These are phyloP conservation scores for Taphrina sp. DNA, from an alignment of 1,139 yeast species.

Conservation along the genomic window DNA sequence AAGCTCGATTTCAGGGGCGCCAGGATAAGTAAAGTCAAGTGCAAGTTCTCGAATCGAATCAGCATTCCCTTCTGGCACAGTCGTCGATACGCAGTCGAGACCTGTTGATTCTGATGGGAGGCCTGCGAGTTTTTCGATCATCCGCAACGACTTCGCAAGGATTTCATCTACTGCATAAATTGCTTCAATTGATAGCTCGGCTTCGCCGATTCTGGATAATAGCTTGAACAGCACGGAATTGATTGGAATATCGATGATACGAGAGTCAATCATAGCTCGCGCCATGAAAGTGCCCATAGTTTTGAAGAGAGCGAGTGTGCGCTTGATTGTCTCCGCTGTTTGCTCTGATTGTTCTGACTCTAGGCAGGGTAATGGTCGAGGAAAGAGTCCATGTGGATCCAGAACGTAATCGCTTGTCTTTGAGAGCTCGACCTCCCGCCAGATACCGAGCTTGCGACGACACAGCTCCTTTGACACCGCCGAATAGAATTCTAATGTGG, in stretches of 20 bases:
- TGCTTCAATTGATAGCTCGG: slow-evolving; percentile 47
- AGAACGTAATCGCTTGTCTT: slow-evolving; percentile 49
- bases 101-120: slow-evolving; percentile 38
- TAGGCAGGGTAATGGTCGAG: slow-evolving; percentile 55
- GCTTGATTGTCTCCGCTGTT: not conserved
- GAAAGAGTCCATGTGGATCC: slow-evolving; percentile 63
- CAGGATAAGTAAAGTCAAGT: slow-evolving; percentile 73
- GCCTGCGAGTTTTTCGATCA: slow-evolving; percentile 50
- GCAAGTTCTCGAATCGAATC: slow-evolving; percentile 55
- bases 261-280: slow-evolving; percentile 77
- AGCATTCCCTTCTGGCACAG: slow-evolving; percentile 47
- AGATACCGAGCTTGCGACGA: slow-evolving; percentile 56
- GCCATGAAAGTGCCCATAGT: slow-evolving; percentile 82
- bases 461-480: slow-evolving; percentile 74
- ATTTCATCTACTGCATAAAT: slow-evolving; percentile 59
- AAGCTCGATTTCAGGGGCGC: slow-evolving; percentile 62
- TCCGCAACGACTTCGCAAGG: slow-evolving; percentile 61
- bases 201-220: slow-evolving; percentile 36
- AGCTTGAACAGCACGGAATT: slow-evolving; percentile 62
- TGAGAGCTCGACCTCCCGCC: slow-evolving; percentile 57
- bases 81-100: slow-evolving; percentile 21
- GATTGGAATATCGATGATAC: slow-evolving; percentile 80
- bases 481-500: slow-evolving; percentile 89
- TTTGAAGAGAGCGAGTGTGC: slow-evolving; percentile 54
- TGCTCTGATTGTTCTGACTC: slow-evolving; percentile 7